Evolutionary conservation across 306 rosid genomes (phyloP).

Genomic region (Prunus persica): DNA sequence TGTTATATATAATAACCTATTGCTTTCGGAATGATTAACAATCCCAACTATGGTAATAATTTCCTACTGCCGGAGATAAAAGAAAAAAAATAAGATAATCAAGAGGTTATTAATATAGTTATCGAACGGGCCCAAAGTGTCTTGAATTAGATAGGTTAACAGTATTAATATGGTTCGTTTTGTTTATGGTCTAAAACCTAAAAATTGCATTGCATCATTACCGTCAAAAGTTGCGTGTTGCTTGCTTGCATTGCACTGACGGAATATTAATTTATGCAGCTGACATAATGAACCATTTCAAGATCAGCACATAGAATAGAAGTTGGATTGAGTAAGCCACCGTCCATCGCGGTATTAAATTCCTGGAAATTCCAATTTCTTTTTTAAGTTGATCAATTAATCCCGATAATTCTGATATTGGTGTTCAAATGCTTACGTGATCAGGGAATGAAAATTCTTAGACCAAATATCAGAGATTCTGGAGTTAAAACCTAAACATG

Average conservation of each 20-base stretch:
- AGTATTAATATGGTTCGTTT: background rate
- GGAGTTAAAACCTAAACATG: background rate
- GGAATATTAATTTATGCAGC: background rate
- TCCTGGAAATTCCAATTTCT: background rate
- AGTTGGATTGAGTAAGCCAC: conserved; percentile 14
- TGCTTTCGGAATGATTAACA: background rate
- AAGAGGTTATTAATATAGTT: background rate
- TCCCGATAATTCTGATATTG: background rate
- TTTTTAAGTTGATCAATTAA: background rate
- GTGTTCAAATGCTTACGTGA: too few relatives aligned
- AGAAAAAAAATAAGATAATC: background rate
- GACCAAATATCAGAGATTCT: too few relatives aligned
- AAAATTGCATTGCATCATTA: background rate
- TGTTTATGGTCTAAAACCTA: too few relatives aligned
- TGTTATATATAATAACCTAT: background rate
- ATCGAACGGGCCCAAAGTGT: background rate
- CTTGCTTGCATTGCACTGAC: background rate
- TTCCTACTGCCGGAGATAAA: background rate
- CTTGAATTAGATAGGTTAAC: background rate
- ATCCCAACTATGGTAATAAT: background rate
- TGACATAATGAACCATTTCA: background rate
- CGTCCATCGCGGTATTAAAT: background rate
- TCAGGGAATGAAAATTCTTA: too few relatives aligned
- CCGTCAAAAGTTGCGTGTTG: background rate
- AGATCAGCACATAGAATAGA: background rate